Percentiles rank a stretch among this genome's conserved stretches.
Evolutionary conservation across 345 rosid genomes (phyloP).

Genomic region (Pistacia integerrima): DNA sequence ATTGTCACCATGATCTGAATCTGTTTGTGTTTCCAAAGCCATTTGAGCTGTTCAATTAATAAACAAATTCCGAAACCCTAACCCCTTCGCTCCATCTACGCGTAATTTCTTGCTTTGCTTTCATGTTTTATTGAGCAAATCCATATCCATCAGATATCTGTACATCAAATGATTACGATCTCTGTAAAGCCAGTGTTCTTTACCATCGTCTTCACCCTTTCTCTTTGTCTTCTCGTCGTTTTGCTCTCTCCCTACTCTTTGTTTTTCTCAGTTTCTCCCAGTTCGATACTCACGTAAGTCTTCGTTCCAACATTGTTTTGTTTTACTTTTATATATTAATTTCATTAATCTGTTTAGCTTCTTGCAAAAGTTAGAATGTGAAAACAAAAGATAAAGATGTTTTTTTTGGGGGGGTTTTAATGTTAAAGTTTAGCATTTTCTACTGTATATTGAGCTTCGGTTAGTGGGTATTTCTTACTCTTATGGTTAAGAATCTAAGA

Average conservation of each 20-base stretch:
- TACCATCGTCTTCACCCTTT: conserved; percentile 46
- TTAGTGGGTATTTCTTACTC: neutral
- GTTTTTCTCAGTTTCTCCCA: conserved; percentile 18
- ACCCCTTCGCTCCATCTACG: neutral
- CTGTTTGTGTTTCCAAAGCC: too few relatives aligned
- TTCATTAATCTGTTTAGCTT: neutral
- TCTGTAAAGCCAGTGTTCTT: conserved; percentile 70
- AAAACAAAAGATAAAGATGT: neutral
- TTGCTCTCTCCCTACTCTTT: conserved; percentile 55
- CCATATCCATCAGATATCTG: neutral
- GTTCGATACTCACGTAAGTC: conserved; percentile 36
- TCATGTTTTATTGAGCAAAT: neutral
- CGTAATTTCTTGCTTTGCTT: neutral
- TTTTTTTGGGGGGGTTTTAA: neutral
- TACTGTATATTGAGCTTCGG: neutral
- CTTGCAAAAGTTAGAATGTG: neutral
- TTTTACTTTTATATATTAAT: neutral
- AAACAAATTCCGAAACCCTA: neutral
- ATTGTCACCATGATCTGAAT: neutral
- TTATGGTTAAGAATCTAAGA: neutral
- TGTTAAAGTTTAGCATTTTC: neutral
- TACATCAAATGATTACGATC: conserved; percentile 45
- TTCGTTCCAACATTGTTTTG: neutral
- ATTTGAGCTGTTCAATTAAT: too few relatives aligned
- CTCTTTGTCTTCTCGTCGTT: conserved; percentile 61